Base-by-base conservation (phyloP, 1,284 basidiomycete genomes). In the Erythrobasidium hasegawianum region DNA sequence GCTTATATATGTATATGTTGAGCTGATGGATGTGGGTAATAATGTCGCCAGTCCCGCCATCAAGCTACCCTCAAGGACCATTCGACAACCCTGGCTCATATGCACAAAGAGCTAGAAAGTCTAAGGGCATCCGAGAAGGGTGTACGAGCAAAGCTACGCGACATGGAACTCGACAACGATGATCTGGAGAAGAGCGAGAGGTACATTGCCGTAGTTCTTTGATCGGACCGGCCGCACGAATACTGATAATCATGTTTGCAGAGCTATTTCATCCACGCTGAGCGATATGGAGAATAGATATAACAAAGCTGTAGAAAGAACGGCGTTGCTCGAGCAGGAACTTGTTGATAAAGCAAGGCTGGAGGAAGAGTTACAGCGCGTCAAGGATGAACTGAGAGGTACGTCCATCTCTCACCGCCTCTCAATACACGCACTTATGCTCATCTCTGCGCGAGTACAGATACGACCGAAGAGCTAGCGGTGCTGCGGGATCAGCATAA, bases 291-390 rank as follows among this genome's bases (percentile, higher is more conserved):
- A 98, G 79, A 82, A 84, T 70, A 40, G 69, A 27, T 97, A 97
- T 80, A 87, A 92, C 71, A 85, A 86, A 68, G 88, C 89, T 0
- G 82, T 98, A 57, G 96, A 99, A 78, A 90, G 97, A 80, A 97
- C 97, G 78, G 97, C 96, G 55, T 79, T 98, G 50, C 82, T 98
- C 38, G 96, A 99, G 77, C 91, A 97, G 72, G 96, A 99, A 76
- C 81, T 98, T n/a, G 80, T 97, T 50, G 88, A 88, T 77, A 95
- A 94, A 78, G 87, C 90, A 2, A 86, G 83, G 69, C 76, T 97
- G 40, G 93, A 97, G 75, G 94, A 96, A 77, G 90, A 96, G 75
- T 85, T 83, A 58, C 96, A 98, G 78, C 83, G 96, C 49, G 78
- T 96, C 64, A 93, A 87, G 77, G 96, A 98, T 75, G 93, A 97